Evolutionary conservation across 441 rosid species (phyloP).

Genomic region (Eutrema salsugineum): DNA sequence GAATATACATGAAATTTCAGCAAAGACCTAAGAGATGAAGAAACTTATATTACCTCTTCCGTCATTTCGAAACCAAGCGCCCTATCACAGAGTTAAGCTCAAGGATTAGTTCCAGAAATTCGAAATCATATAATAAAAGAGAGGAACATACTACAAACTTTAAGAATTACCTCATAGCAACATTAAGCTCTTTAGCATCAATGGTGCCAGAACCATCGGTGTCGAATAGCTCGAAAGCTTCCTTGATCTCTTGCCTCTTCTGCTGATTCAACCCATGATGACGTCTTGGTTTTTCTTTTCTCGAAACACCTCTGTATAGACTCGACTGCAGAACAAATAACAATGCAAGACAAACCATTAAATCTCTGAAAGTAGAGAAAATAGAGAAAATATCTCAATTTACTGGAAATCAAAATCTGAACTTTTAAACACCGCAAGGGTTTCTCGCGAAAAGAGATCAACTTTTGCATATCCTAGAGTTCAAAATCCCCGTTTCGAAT

Average conservation of each 20-base stretch:
- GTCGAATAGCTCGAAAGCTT: conserved; percentile 94
- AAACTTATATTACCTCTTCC: conserved; percentile 45
- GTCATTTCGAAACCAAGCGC: conserved; percentile 98
- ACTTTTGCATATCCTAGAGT: background rate
- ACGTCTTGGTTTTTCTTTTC: conserved; percentile 68
- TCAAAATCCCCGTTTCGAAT: no score
- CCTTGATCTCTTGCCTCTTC: conserved; percentile 85
- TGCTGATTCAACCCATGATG: conserved; percentile 60
- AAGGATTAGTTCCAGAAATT: background rate
- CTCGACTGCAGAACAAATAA: conserved; percentile 38
- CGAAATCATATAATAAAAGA: background rate
- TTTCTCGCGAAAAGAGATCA: background rate
- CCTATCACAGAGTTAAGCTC: conserved; percentile 41
- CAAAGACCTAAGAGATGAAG: no score
- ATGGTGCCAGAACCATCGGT: conserved; percentile 98
- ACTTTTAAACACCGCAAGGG: background rate
- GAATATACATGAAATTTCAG: background rate
- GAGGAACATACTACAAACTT: background rate
- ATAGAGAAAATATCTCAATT: background rate
- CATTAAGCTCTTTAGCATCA: conserved; percentile 96
- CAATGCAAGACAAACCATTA: background rate
- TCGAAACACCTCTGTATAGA: conserved; percentile 49
- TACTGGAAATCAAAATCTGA: background rate
- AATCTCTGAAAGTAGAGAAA: background rate
- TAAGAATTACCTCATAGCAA: conserved; percentile 80